Percentiles rank a stretch among this genome's conserved stretches.
phyloP scores from a whole-genome alignment of 805 yeast species.

The Pichia rugopelliculosa region DNA sequence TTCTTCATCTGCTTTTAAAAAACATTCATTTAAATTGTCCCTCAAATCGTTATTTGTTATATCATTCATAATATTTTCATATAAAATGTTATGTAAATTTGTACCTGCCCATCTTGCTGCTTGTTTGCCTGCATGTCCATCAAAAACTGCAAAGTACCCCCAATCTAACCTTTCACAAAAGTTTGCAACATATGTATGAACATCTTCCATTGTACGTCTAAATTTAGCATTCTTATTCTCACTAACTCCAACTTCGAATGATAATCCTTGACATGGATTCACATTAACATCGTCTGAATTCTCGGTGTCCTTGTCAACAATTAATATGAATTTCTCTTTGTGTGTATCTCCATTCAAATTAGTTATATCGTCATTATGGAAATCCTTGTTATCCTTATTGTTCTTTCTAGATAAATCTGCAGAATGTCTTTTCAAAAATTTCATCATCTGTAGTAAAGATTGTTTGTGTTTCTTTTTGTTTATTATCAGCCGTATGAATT shows the following conservation, averaged over 20 bases:
- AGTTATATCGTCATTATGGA: not conserved
- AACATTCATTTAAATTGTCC: slow-evolving; percentile 59
- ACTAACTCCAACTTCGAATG: slow-evolving; percentile 85
- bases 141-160: slow-evolving; percentile 94
- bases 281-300: not conserved
- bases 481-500: not conserved
- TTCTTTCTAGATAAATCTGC: slow-evolving; percentile 14
- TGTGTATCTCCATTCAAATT: slow-evolving; percentile 3
- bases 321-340: not conserved
- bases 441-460: slow-evolving; percentile 7
- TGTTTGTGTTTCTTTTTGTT: not conserved
- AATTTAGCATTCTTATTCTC: slow-evolving; percentile 78
- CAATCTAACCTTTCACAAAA: slow-evolving; percentile 86
- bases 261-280: slow-evolving; percentile 47
- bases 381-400: not conserved
- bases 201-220: slow-evolving; percentile 91
- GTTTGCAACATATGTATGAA: slow-evolving; percentile 86
- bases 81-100: slow-evolving; percentile 64
- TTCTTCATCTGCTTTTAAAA: slow-evolving; percentile 65
- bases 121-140: slow-evolving; percentile 94
- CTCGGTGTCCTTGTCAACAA: not conserved
- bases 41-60: slow-evolving; percentile 48
- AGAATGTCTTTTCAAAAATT: slow-evolving; percentile 20
- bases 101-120: slow-evolving; percentile 95
- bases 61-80: slow-evolving; percentile 43